Conservation (phyloP, 1,284 basidiomycete genomes). For the Melampsora americana region DNA sequence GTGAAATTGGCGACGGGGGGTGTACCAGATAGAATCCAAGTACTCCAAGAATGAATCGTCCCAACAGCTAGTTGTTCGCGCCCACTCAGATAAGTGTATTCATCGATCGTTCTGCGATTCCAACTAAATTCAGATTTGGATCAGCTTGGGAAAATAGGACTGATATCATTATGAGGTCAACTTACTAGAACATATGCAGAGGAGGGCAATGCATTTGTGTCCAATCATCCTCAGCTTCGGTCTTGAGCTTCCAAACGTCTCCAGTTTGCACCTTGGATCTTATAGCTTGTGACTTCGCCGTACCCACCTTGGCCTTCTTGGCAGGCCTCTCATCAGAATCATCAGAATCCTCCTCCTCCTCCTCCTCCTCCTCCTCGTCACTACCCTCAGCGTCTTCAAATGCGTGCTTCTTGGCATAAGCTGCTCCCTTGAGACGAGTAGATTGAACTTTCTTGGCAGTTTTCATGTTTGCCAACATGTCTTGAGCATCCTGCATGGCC, state of each 20-base stretch:
- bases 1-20: slow-evolving; percentile 88
- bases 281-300: slow-evolving; percentile 57
- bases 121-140: slow-evolving; percentile 57
- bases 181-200: slow-evolving; percentile 72
- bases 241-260: slow-evolving; percentile 76
- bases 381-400: slow-evolving; percentile 5
- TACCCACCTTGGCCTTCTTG: slow-evolving; percentile 41
- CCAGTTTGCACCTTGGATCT: slow-evolving; percentile 54
- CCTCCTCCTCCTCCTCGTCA: slow-evolving; percentile 17
- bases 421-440: slow-evolving; percentile 37
- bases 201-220: slow-evolving; percentile 74
- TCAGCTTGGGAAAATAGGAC: neutral
- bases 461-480: slow-evolving; percentile 10
- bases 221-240: slow-evolving; percentile 66
- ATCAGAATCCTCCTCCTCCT: neutral
- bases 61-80: slow-evolving; percentile 75
- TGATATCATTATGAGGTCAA: neutral
- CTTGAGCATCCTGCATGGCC: slow-evolving; percentile 28
- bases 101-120: slow-evolving; percentile 82
- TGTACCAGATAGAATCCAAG: slow-evolving; percentile 94
- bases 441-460: slow-evolving; percentile 15
- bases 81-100: slow-evolving; percentile 87
- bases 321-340: slow-evolving; percentile 16
- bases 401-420: slow-evolving; percentile 32
- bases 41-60: slow-evolving; percentile 70